phyloP scores from a whole-genome alignment of 192 early-diverging fungal genomes.

The Coemansia sp. region DNA sequence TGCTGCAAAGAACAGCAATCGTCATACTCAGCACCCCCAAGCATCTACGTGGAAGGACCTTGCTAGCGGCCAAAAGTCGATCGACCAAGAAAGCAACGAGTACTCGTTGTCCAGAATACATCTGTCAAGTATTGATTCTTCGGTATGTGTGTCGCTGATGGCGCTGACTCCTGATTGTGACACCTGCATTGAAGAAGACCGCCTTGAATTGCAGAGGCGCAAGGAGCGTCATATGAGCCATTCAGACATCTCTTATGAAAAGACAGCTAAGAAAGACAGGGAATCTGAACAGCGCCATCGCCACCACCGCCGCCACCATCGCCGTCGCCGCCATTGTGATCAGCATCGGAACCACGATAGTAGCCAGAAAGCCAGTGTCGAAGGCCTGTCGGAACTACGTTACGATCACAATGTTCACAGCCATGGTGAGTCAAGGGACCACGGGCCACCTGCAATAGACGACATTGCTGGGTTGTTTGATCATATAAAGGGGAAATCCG shows the following conservation, averaged over 20 bases:
- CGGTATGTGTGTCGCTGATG: conserved; percentile 48
- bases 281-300: conserved; percentile 6
- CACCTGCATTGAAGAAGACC: conserved; percentile 23
- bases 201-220: conserved; percentile 25
- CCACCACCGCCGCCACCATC: conserved; percentile 13
- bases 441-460: conserved; percentile 21
- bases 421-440: neutral
- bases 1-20: neutral
- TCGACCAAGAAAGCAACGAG: conserved; percentile 36
- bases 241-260: conserved; percentile 9
- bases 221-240: conserved; percentile 39
- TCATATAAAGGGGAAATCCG: conserved; percentile 1
- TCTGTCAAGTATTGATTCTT: conserved; percentile 33
- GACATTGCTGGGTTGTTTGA: conserved; percentile 31
- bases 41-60: conserved; percentile 1
- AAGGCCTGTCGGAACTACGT: neutral
- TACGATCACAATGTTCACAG: neutral
- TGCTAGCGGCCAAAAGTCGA: conserved; percentile 12
- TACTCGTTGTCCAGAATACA: conserved; percentile 43
- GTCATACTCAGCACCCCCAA: neutral
- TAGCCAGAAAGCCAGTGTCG: neutral
- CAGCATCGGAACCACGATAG: neutral
- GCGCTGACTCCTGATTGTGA: conserved; percentile 50
- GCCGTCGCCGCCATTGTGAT: conserved; percentile 3
- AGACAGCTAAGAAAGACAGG: conserved; percentile 5